These are phyloP conservation scores for Pestalotiopsis sp. DNA, from an alignment of 2,329 filamentous ascomycete species.

Conservation along the genomic window DNA sequence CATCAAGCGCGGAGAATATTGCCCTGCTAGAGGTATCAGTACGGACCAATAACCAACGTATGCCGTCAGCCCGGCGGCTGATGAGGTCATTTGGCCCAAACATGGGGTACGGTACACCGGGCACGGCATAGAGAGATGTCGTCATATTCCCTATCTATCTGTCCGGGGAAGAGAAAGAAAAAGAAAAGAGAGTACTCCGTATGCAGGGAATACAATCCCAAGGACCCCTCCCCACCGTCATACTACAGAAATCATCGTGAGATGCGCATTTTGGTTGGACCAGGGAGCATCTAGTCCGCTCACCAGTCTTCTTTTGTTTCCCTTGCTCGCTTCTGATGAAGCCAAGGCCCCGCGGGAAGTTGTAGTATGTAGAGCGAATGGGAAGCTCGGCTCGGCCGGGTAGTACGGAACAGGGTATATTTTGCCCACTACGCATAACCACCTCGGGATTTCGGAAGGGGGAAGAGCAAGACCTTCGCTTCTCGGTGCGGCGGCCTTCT, in stretches of 20 bases:
- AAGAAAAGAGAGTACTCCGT: background rate
- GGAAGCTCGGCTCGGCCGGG: background rate
- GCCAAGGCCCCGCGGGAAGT: background rate
- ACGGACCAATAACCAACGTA: background rate
- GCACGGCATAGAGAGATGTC: background rate
- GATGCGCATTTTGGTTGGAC: background rate
- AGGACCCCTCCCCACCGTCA: background rate
- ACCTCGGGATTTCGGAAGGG: background rate
- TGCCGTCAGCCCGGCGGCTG: background rate
- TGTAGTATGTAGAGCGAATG: background rate
- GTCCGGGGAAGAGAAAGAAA: background rate
- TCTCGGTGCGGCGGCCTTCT: background rate
- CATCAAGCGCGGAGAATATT: background rate
- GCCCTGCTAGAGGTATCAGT: background rate
- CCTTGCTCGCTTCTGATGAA: no score
- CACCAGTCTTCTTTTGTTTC: background rate
- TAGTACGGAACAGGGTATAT: background rate
- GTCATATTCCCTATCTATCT: background rate
- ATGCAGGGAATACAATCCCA: background rate
- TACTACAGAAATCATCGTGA: background rate
- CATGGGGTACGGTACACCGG: background rate
- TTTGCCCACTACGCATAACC: background rate
- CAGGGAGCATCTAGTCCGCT: background rate
- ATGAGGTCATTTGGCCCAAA: background rate
- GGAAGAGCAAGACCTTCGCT: background rate